A percentile compares a stretch with the other conserved stretches of the same genome.
Conservation (phyloP, 495 filamentous ascomycete genomes). For the Choiromyces venosus region DNA sequence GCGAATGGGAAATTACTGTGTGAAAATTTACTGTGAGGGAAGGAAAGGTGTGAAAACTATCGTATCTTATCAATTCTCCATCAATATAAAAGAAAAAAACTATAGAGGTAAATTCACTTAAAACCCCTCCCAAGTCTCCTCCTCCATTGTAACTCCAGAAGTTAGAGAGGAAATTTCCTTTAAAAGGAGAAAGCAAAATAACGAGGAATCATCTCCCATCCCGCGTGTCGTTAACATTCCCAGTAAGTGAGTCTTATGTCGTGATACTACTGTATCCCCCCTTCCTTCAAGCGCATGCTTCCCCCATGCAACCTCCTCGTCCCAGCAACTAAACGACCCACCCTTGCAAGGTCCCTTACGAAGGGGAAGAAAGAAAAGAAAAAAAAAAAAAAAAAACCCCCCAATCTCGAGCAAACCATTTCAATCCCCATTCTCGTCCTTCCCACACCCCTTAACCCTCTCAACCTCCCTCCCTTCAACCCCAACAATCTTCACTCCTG, state of each 20-base stretch:
- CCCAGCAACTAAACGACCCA: not conserved
- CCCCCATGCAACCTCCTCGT: not conserved
- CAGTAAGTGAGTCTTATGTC: not conserved
- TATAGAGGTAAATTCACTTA: not conserved
- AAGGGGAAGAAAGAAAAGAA: not conserved
- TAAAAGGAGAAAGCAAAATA: not conserved
- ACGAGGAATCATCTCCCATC: not conserved
- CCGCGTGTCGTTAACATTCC: not conserved
- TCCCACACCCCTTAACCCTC: slow-evolving; percentile 43
- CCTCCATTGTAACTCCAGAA: not conserved
- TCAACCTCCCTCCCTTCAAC: slow-evolving; percentile 49
- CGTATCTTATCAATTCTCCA: not conserved
- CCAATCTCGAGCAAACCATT: not conserved
- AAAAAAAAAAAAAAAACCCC: not conserved
- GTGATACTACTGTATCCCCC: not conserved
- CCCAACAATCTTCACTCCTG: slow-evolving; percentile 52
- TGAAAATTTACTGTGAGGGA: not conserved
- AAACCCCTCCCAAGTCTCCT: not conserved
- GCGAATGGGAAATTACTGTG: not conserved
- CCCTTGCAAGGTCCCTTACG: not conserved
- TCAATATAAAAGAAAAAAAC: not conserved
- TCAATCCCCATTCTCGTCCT: not conserved
- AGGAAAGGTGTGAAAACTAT: not conserved
- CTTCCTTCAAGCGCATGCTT: not conserved
- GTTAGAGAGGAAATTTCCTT: not conserved